These are phyloP conservation scores for Cyamopsis tetragonoloba DNA, from an alignment of 306 rosid genomes.

Conservation along the genomic window DNA sequence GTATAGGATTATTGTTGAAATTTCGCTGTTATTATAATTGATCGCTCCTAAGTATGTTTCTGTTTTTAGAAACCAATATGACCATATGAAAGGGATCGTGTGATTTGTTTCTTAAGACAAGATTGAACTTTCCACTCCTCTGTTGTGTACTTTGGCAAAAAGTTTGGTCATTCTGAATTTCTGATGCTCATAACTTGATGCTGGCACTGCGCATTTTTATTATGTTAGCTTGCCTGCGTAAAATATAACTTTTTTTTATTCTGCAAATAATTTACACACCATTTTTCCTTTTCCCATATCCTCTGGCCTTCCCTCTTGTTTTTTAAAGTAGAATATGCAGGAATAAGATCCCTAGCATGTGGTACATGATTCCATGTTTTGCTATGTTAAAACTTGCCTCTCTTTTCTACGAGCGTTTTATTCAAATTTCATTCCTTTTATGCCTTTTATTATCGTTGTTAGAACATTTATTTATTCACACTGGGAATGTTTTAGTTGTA, in stretches of 20 bases:
- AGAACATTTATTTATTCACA: not conserved
- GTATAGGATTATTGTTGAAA: not conserved
- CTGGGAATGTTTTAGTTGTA: not conserved
- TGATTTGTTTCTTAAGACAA: slow-evolving; percentile 3
- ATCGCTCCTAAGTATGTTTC: not conserved
- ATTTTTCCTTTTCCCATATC: too few species aligned
- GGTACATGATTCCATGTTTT: not conserved
- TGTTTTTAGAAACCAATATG: too few species aligned
- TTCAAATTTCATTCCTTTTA: not conserved
- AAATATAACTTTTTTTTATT: not conserved
- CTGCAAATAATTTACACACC: too few species aligned
- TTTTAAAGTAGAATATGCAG: not conserved
- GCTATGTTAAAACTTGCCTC: not conserved
- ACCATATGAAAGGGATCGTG: not conserved
- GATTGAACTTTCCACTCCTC: not conserved
- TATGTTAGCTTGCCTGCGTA: not conserved
- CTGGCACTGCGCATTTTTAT: not conserved
- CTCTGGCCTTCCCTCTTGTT: not conserved
- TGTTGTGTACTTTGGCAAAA: not conserved
- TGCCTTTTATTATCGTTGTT: not conserved
- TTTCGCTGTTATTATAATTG: not conserved
- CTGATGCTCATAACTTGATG: not conserved
- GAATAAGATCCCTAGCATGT: not conserved
- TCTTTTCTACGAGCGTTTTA: not conserved
- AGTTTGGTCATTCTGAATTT: not conserved